Evolutionary conservation across 495 filamentous ascomycete genomes (phyloP).

Genomic region (Neurospora intermedia): DNA sequence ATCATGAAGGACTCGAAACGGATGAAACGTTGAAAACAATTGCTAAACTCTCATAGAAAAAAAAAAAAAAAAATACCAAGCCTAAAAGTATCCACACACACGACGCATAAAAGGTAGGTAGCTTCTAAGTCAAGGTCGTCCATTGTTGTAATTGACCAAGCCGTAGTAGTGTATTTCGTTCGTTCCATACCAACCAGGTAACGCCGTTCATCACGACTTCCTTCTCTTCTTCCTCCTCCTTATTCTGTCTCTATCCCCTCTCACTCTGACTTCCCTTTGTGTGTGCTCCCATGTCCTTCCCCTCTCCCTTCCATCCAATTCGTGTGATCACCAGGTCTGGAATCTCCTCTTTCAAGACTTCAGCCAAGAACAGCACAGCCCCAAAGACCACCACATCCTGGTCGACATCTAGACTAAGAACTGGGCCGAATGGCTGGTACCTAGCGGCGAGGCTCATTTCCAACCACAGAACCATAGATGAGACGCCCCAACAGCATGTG

Average conservation of each 20-base stretch:
- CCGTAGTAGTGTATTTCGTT: not conserved
- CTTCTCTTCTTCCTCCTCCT: not conserved
- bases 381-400: not conserved
- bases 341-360: not conserved
- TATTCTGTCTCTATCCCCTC: not conserved
- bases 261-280: not conserved
- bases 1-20: not conserved
- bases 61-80: not conserved
- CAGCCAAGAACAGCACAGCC: not conserved
- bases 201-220: not conserved
- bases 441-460: not conserved
- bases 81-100: not conserved
- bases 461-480: not conserved
- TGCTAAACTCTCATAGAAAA: not conserved
- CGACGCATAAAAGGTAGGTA: not conserved
- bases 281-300: not conserved
- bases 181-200: not conserved
- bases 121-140: not conserved
- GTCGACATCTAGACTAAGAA: not conserved
- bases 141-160: not conserved
- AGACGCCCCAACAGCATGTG: not conserved
- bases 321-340: not conserved
- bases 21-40: not conserved
- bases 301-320: not conserved
- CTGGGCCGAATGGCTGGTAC: not conserved